Evolutionary conservation across 495 filamentous ascomycete genomes (phyloP), one percentile per base, ranked within the genome.

Genomic region (Neurospora tetraspora): DNA sequence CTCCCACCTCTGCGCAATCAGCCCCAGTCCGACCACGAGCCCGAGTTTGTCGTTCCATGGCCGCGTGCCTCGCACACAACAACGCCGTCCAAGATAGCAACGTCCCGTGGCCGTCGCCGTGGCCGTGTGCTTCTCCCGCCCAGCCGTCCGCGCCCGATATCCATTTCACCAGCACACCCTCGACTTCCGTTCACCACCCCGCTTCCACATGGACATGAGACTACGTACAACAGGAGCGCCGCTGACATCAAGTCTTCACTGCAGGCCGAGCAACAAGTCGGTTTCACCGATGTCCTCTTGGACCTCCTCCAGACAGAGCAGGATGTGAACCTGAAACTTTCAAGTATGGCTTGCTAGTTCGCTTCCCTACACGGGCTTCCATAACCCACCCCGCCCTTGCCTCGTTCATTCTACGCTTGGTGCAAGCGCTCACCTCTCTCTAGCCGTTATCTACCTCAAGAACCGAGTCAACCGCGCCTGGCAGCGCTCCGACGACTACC

Each of bases 381-480:
- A 73, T 42, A 77, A 72, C 40, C 45, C 71, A 23, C 31, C 18
- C 47, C 18, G 81, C 79, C 70, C 74, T 68, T 68, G 70, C 59
- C 31, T 37, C 70, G 16, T 23, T 70, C 45, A 34, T 37, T 39
- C 40, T 47, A 27, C 36, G 65, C 70, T 42, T 47, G 43, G 70
- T 71, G 69, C 38, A 43, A 70, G 31, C 39, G 70, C 73, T 78
- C 39, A 79, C 69, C 11, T 71, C 38, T 45, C 38, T 70, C 59
- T 79, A 99, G 96, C 95, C 76, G 96, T 94, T 79, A 92, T 99
- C 73, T 99, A 98, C 82, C 87, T 99, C 78, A 99, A 99, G 85
- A 97, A 98, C 81, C 91, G 94, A 78, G 92, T 97, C 79, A 93
- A 89, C 79, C 91, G 94, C 77, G 94, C 92, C 71, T 99, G 96